These are phyloP conservation scores for Paracoccidioides brasiliensis DNA, from an alignment of 2,329 filamentous ascomycete species.

Conservation along the genomic window DNA sequence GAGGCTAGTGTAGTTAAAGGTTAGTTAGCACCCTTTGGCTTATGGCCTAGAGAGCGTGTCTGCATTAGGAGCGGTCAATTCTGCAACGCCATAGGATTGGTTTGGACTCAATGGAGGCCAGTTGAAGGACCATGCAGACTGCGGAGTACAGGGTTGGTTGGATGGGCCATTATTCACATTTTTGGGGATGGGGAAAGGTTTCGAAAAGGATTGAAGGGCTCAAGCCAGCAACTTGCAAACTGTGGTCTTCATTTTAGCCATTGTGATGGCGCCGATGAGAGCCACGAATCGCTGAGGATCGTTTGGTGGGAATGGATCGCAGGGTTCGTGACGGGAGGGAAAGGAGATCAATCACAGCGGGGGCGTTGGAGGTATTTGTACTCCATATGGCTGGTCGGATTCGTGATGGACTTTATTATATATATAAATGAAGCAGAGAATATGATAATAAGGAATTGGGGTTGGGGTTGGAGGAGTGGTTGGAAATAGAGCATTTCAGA, in stretches of 20 bases:
- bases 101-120: background rate
- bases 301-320: background rate
- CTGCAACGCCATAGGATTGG: no score
- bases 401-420: no score
- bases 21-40: no score
- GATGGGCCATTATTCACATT: no score
- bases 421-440: no score
- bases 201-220: background rate
- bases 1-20: background rate
- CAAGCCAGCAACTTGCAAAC: background rate
- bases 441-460: no score
- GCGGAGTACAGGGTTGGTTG: background rate
- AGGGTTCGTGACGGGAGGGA: background rate
- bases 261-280: background rate
- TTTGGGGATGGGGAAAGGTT: no score
- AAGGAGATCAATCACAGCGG: no score
- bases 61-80: background rate
- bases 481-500: no score
- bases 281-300: constrained; percentile 1
- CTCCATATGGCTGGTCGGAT: no score
- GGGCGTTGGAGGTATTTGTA: no score
- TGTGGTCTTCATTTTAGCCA: background rate
- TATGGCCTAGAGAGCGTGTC: background rate
- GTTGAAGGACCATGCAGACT: background rate
- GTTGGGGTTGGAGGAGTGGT: no score